Evolutionary conservation across 768 basidiomycete genomes (phyloP), one percentile per base, ranked within the genome.

Genomic region (Suillus variegatus): DNA sequence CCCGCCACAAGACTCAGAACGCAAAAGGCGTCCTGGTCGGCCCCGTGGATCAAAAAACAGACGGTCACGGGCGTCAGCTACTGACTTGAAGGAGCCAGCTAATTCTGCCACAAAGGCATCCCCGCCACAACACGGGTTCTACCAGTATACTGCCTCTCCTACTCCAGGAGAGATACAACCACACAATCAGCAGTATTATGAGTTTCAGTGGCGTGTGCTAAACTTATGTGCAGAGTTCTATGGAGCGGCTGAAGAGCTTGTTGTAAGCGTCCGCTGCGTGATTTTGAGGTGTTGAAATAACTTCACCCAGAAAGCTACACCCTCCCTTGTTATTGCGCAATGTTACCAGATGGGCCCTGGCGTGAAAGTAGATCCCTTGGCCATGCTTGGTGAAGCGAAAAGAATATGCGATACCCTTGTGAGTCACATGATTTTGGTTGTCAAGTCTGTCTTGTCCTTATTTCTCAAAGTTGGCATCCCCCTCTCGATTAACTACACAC

Each of bases 211-310:
- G 92, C 86, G 91, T 62, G 86, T 92, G 47, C 75, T 93, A 64
- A 92, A 92, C 71, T 79, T 94, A 47, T 94, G 92, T 75, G 88
- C 90, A 1, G 92, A 94, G 73, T 94, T 94, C 74, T 94, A 94
- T 77, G 88, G 87, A 35, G 92, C 92, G 7, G 92, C 92, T 20
- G 92, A 93, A 75, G 92, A 94, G 75, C 84, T 94, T 55, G 84
- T 94, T 65, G 92, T 93, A 76, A 76, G 90, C 36, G 47, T 58
- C 55, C 35, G 64, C 44, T 54, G 66, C 64, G 65, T 60, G 68
- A 61, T 43, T 54, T 10, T 63, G 43, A 44, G 40, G 49, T 47
- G 60, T 67, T 35, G 63, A 32, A 58, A 49, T 70, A 73, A 35
- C 68, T 52, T 54, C 63, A 10, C 40, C n/a, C 71, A 84, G 81